Conservation (phyloP, 169 alveolate species). For the Cardiosporidium cionae region DNA sequence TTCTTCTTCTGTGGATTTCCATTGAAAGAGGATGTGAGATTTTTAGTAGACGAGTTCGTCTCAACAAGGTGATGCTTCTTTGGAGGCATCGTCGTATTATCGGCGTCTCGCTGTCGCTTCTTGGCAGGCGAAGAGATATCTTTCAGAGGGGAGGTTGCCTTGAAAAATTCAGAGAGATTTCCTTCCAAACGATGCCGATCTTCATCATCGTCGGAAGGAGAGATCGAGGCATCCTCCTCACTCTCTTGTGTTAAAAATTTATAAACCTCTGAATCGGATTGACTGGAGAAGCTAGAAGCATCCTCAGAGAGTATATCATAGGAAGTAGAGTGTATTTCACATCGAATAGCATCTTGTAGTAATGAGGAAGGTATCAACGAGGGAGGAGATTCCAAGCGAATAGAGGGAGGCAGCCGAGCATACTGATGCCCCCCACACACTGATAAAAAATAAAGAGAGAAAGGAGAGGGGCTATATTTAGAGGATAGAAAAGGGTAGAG, state of each 20-base stretch:
- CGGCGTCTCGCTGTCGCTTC: background rate
- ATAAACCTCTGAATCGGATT: background rate
- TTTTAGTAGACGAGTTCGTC: background rate
- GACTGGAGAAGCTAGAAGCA: background rate
- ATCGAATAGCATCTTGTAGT: background rate
- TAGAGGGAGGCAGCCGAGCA: background rate
- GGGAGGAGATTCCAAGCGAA: background rate
- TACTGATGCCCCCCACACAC: background rate
- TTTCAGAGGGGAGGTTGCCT: background rate
- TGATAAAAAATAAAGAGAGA: too few species aligned
- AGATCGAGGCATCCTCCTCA: background rate
- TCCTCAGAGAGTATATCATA: background rate
- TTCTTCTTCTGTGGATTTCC: background rate
- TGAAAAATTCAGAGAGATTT: background rate
- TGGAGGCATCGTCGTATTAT: background rate
- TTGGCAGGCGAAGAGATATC: background rate
- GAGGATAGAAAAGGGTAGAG: too few species aligned
- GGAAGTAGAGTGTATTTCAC: background rate
- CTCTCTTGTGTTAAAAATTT: background rate
- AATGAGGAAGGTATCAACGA: background rate
- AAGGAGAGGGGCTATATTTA: too few species aligned
- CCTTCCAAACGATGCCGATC: background rate
- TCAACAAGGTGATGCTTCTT: background rate
- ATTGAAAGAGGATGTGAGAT: too few species aligned
- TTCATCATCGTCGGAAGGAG: background rate